Evolutionary conservation across 371 early-diverging fungal species (phyloP), one percentile per base, ranked within the genome.

Genomic region (Mortierella sp.): DNA sequence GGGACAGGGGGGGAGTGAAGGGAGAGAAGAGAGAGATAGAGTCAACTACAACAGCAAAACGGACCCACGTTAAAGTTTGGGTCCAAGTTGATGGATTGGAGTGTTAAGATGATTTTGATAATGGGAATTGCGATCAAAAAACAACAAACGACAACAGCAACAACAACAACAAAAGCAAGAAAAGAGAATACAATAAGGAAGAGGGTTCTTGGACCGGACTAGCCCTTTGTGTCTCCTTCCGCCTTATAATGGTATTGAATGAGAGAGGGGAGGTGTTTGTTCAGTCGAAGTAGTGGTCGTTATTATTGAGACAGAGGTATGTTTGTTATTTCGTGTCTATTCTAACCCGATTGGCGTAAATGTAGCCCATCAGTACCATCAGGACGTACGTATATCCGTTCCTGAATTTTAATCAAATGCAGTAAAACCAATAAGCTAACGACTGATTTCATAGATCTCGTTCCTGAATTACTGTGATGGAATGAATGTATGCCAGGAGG

Each of bases 311-410:
- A 38, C 38, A 11, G 16, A 2, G 18, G 8, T 16, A 6, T 65
- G 65, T 38, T 38, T 65, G 65, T 65, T 65, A 65, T 65, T 65
- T 24, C 29, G 63, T 63, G 18, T 6, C 8, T 65, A 21, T 65
- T 65, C 65, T 65, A 65, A 65, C 35, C 65, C 65, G 65, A 65
- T 65, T 35, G 65, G 38, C 35, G 38, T 65, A 32, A 38, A 63
- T 2, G 60, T 60, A 60, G 38, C 65, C 65, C 35, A 32, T 32
- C n/a, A 56, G 24, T 27, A 58, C 60, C 16, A 11, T 11, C 32
- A 32, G 11, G 1, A 56, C 27, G 10, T n/a, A 55, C 5, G 24
- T 35, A 35, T 35, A 3, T 35, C 35, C 27, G 56, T 56, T 11
- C 60, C 63, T 63, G 63, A 35, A 35, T n/a, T n/a, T 12, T 11